Evolutionary conservation across 2,329 filamentous ascomycete genomes (phyloP), one percentile per base, ranked within the genome.

Genomic region (Neofusicoccum parvum): DNA sequence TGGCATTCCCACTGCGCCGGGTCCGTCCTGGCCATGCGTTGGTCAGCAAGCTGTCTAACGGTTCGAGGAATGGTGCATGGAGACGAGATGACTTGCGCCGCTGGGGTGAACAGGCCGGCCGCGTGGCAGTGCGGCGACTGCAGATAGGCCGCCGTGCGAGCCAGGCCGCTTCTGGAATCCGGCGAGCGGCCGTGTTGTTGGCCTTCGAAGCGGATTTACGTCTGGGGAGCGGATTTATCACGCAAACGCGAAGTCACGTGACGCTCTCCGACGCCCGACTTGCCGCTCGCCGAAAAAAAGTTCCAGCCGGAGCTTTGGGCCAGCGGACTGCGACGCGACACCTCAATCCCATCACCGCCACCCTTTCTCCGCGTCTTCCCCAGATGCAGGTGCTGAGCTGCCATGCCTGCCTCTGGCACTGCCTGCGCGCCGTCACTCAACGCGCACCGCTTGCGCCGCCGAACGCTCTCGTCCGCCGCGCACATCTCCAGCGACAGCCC

Each of bases 401-500:
- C 69, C 77, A 75, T 67, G 75, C 77, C 68, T 82, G 80, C 72
- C 74, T 80, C 58, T 72, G 76, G 72, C 80, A 79, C 74, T 77
- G 75, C 69, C 73, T 81, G 58, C 78, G 78, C 51, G 77, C 80
- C 54, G 73, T 82, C 36, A 66, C 73, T 69, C 32, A 69, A 68
- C 36, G 74, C 81, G 67, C 63, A 11, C 63, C 32, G 20, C 62
- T 59, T n/a, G 11, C 51, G 34, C 45, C 67, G 54, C 11, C 63
- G 64, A n/a, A 48, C 63, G 43, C 54, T 64, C 15, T 65, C 67
- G 36, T 63, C 67, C 67, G 59, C 60, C 51, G 43, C 41, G 51
- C 50, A 32, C 50, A 41, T 36, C 45, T 48, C 43, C 48, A 45
- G n/a, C 60, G 48, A 49, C 20, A 23, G 3, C 63, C 43, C 37